phyloP scores from a whole-genome alignment of 1,284 basidiomycete genomes.

The Dichomitus squalens region DNA sequence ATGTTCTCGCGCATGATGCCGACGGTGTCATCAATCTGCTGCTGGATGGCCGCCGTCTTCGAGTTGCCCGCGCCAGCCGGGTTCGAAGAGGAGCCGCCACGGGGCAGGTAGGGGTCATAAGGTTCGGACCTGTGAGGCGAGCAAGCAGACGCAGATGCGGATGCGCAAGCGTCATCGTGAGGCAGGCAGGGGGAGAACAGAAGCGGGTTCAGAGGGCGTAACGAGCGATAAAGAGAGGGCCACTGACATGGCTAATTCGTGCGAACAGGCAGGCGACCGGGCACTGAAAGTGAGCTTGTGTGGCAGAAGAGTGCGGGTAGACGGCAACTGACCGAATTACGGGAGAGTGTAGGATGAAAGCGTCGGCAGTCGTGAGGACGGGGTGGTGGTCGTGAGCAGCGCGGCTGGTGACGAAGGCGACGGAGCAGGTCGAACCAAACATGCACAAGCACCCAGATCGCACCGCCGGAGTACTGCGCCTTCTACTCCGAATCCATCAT shows the following conservation, averaged over 20 bases:
- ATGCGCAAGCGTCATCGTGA: neutral
- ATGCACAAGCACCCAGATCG: slow-evolving; percentile 24
- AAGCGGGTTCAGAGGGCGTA: slow-evolving; percentile 13
- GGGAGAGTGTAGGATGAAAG: slow-evolving; percentile 19
- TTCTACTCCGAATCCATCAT: neutral
- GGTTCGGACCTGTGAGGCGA: slow-evolving; percentile 76
- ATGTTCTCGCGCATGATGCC: slow-evolving; percentile 99
- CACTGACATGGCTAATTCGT: slow-evolving; percentile 29
- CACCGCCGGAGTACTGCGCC: slow-evolving; percentile 8
- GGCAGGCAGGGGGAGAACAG: neutral
- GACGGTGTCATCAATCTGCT: slow-evolving; percentile 93
- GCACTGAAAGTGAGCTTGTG: slow-evolving; percentile 10
- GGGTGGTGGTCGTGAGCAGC: slow-evolving; percentile 28
- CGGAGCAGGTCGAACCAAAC: slow-evolving; percentile 26
- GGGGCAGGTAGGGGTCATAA: slow-evolving; percentile 95
- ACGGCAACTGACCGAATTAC: slow-evolving; percentile 28
- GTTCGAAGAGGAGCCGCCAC: slow-evolving; percentile 67
- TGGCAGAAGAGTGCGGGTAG: neutral
- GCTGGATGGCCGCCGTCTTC: slow-evolving; percentile 92
- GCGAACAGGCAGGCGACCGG: slow-evolving; percentile 1
- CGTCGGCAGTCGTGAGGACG: slow-evolving; percentile 29
- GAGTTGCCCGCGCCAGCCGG: slow-evolving; percentile 62
- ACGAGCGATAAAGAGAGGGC: slow-evolving; percentile 17
- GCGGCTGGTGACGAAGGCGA: slow-evolving; percentile 28
- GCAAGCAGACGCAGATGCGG: neutral